A percentile compares a stretch with the other conserved stretches of the same genome.
phyloP scores from a whole-genome alignment of 345 rosid species.

The Acer yangbiense region DNA sequence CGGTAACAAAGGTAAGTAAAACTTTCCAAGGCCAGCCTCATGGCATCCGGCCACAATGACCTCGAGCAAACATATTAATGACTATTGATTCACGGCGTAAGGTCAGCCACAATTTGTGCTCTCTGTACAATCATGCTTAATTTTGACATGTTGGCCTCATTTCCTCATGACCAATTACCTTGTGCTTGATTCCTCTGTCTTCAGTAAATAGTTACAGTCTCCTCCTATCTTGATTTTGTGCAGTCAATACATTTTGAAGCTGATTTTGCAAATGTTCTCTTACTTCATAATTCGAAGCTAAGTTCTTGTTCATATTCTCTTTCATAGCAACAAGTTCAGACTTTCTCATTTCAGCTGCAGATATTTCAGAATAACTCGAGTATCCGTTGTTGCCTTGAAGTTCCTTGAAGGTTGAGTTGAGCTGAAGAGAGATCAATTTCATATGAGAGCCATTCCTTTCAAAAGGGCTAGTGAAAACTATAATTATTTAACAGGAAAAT shows the following conservation, averaged over 20 bases:
- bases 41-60: no score
- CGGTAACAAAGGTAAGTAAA: no score
- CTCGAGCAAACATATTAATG: no score
- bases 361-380: slow-evolving; percentile 33
- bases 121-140: neutral
- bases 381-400: slow-evolving; percentile 43
- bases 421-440: slow-evolving; percentile 27
- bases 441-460: neutral
- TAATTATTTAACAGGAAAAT: neutral
- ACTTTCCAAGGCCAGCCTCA: no score
- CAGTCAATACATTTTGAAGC: slow-evolving; percentile 19
- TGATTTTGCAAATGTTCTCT: slow-evolving; percentile 40
- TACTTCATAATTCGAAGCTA: slow-evolving; percentile 32
- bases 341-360: slow-evolving; percentile 44
- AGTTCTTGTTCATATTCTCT: slow-evolving; percentile 27
- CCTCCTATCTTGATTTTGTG: slow-evolving; percentile 14
- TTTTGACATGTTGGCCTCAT: neutral
- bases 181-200: slow-evolving; percentile 1
- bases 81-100: neutral
- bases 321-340: slow-evolving; percentile 35
- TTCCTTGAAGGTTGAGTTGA: slow-evolving; percentile 29
- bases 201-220: neutral
- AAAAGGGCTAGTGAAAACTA: neutral
- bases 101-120: neutral
- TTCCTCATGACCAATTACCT: neutral